Conservation (phyloP, 1,284 basidiomycete genomes). For the Sporisorium graminicola region DNA sequence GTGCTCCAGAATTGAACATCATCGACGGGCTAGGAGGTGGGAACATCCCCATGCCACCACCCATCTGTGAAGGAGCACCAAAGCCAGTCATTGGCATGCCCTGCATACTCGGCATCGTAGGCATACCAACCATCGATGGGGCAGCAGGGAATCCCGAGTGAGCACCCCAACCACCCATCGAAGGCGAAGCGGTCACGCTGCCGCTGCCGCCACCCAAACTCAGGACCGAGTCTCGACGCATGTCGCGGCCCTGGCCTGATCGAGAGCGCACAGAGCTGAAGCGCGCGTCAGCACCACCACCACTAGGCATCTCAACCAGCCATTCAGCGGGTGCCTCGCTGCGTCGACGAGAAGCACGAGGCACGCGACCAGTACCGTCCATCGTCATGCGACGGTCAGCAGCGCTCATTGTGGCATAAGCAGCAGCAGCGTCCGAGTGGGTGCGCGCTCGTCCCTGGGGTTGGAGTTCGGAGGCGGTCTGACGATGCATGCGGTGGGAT, state of each 20-base stretch:
- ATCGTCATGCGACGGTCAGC: slow-evolving; percentile 11
- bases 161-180: slow-evolving; percentile 19
- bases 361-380: not conserved
- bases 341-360: slow-evolving; percentile 15
- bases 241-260: slow-evolving; percentile 5
- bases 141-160: slow-evolving; percentile 7
- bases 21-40: slow-evolving; percentile 19
- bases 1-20: slow-evolving; percentile 17
- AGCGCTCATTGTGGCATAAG: slow-evolving; percentile 14
- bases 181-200: not conserved
- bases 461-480: slow-evolving; percentile 20
- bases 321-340: slow-evolving; percentile 46
- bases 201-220: slow-evolving; percentile 16
- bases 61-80: not conserved
- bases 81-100: slow-evolving; percentile 11
- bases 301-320: slow-evolving; percentile 21
- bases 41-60: slow-evolving; percentile 10
- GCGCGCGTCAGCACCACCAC: not conserved
- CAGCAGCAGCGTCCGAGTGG: slow-evolving; percentile 22
- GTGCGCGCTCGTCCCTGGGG: slow-evolving; percentile 11
- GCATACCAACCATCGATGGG: slow-evolving; percentile 12
- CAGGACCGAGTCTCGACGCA: slow-evolving; percentile 28
- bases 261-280: slow-evolving; percentile 17
- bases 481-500: slow-evolving; percentile 11
- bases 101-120: slow-evolving; percentile 15